Evolutionary conservation across 139 green algal genomes (phyloP), one percentile per base, ranked within the genome.

Genomic region (Nannochloris sp.): DNA sequence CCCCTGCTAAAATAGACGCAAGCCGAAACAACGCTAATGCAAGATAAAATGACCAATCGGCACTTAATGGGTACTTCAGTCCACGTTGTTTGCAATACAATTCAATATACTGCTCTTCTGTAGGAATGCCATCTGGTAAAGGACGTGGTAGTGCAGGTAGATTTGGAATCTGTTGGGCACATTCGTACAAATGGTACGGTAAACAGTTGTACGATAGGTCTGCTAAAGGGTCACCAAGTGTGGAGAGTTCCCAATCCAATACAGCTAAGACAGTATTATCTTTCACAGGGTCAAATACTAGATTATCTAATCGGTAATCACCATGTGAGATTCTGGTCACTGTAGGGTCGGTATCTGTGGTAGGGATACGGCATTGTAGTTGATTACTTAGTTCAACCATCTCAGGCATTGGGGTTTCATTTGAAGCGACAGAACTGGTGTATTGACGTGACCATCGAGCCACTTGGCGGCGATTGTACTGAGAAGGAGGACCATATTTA

Each of bases 231-330:
- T 95, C 83, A 15, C 95, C 95, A n/a, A 99, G 61, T 0, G 95
- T 99, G 51, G 82, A 89, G 6, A 99, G 83, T 87, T 99, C 95
- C 95, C 95, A 99, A 72, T 99, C 95, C 24, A 99, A 76, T 29
- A 99, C 81, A 3, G 90, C 91, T 42, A 74, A 19, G 35, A 95
- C 78, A 3, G 15, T 27, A 2, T 62, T 53, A 14, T n/a, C 42
- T 35, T 38, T 42, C 36, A 36, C 37, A 5, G 39, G 23, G 38
- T 81, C 53, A 54, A 92, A 86, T 36, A 98, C 75, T 27, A 98
- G 64, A 81, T 98, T 98, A 79, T 97, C 93, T 42, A 98, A 75
- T n/a, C 90, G 76, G 78, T 83, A 97, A 70, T 97, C 92, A 0
- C 94, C 94, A 73, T 98, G 93, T 29, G 71, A 76, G 25, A 96